Conservation (phyloP, 345 rosid genomes). For the Rhodomyrtus tomentosa region DNA sequence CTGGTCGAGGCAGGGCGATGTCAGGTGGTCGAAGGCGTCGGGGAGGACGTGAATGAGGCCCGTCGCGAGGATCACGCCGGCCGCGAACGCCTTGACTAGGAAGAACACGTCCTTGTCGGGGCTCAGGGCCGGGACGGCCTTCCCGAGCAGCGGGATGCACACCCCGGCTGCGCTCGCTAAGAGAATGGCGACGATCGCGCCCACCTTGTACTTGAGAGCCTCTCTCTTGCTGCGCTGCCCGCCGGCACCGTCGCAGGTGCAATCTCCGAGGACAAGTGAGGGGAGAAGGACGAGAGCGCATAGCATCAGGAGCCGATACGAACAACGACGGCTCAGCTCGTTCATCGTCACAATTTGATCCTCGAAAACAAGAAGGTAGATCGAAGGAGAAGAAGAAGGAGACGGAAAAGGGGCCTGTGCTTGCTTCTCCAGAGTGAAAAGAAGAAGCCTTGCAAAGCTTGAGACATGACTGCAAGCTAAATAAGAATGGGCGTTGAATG, state of each 20-base stretch:
- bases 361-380: neutral
- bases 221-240: neutral
- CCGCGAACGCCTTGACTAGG: constrained; percentile 59
- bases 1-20: constrained; percentile 39
- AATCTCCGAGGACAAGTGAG: neutral
- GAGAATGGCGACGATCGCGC: constrained; percentile 34
- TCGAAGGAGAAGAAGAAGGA: neutral
- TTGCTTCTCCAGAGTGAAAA: neutral
- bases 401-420: neutral
- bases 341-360: neutral
- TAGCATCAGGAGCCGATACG: neutral
- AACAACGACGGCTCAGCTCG: neutral
- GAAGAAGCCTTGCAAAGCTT: neutral
- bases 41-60: constrained; percentile 84
- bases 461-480: neutral
- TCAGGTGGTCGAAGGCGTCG: constrained; percentile 63
- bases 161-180: constrained; percentile 36
- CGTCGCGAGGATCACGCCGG: constrained; percentile 73
- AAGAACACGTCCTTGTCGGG: constrained; percentile 36
- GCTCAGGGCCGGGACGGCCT: constrained; percentile 13
- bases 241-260: constrained; percentile 13
- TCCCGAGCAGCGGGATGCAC: constrained; percentile 32
- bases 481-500: neutral
- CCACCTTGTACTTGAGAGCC: constrained; percentile 28
- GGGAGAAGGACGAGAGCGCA: neutral